Conservation (phyloP, 1,284 basidiomycete species). For the Apiotrichum montevideense region DNA sequence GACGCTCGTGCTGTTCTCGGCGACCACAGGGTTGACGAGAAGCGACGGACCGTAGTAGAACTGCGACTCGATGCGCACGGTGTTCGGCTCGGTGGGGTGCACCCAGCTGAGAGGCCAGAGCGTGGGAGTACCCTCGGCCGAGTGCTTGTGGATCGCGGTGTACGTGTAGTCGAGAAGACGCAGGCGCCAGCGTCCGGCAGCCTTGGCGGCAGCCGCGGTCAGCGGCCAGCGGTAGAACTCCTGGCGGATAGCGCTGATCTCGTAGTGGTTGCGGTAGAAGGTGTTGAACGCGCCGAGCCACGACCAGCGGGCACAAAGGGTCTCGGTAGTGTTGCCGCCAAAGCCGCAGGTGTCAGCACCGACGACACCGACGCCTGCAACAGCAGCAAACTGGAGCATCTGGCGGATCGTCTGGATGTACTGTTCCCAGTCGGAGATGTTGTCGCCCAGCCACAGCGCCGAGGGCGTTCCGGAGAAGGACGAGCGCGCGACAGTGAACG, state of each 20-base stretch:
- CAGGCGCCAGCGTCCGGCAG: slow-evolving; percentile 53
- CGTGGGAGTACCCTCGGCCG: slow-evolving; percentile 50
- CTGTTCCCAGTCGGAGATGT: slow-evolving; percentile 53
- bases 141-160: slow-evolving; percentile 60
- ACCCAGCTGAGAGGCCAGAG: slow-evolving; percentile 63
- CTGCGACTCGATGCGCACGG: slow-evolving; percentile 61
- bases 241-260: slow-evolving; percentile 45
- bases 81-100: slow-evolving; percentile 63
- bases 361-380: slow-evolving; percentile 52
- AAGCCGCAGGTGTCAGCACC: slow-evolving; percentile 61
- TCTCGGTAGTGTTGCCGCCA: slow-evolving; percentile 65
- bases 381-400: slow-evolving; percentile 13
- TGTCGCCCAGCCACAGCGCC: slow-evolving; percentile 62
- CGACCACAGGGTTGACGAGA: slow-evolving; percentile 66
- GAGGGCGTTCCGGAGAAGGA: slow-evolving; percentile 61
- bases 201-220: slow-evolving; percentile 62
- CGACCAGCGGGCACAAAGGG: slow-evolving; percentile 68
- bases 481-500: slow-evolving; percentile 64
- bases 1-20: slow-evolving; percentile 55
- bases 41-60: slow-evolving; percentile 64
- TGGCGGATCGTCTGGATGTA: slow-evolving; percentile 11
- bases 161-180: slow-evolving; percentile 66
- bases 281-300: slow-evolving; percentile 48
- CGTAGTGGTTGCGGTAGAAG: slow-evolving; percentile 43
- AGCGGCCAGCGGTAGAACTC: slow-evolving; percentile 72